Percentiles rank a stretch among this genome's conserved stretches.
Conservation (phyloP, 192 early-diverging fungal genomes). For the Backusella morwellensis region DNA sequence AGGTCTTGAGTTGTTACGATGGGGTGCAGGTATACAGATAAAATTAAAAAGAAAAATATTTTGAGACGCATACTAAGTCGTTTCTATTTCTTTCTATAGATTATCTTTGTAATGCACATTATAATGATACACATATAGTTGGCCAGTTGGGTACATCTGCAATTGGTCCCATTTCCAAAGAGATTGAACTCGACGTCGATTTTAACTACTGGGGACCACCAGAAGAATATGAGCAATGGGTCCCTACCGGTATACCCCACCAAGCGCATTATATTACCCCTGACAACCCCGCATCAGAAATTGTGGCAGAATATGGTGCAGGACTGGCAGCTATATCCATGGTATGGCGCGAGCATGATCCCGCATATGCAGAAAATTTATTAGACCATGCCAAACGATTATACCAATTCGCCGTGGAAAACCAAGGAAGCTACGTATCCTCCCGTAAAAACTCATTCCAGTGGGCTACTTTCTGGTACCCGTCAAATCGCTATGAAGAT, state of each 20-base stretch:
- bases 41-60: too few species aligned
- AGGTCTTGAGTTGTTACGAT: constrained; percentile 36
- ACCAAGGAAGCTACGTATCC: constrained; percentile 33
- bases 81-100: constrained; percentile 26
- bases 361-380: constrained; percentile 40
- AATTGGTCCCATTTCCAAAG: constrained; percentile 31
- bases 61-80: too few species aligned
- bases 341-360: constrained; percentile 49
- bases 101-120: constrained; percentile 57
- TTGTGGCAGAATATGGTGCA: constrained; percentile 50
- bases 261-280: constrained; percentile 33
- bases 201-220: constrained; percentile 59
- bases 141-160: constrained; percentile 42
- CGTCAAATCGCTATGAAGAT: constrained; percentile 48
- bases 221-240: constrained; percentile 44
- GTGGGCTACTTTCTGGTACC: constrained; percentile 45
- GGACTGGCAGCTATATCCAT: constrained; percentile 54
- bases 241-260: constrained; percentile 34
- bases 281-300: constrained; percentile 29
- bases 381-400: constrained; percentile 47
- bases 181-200: constrained; percentile 42
- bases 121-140: constrained; percentile 46
- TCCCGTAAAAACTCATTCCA: constrained; percentile 38
- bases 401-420: constrained; percentile 40
- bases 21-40: constrained; percentile 33